Evolutionary conservation across 179 eudicot species (phyloP).

Genomic region (Heliamphora pulchella): DNA sequence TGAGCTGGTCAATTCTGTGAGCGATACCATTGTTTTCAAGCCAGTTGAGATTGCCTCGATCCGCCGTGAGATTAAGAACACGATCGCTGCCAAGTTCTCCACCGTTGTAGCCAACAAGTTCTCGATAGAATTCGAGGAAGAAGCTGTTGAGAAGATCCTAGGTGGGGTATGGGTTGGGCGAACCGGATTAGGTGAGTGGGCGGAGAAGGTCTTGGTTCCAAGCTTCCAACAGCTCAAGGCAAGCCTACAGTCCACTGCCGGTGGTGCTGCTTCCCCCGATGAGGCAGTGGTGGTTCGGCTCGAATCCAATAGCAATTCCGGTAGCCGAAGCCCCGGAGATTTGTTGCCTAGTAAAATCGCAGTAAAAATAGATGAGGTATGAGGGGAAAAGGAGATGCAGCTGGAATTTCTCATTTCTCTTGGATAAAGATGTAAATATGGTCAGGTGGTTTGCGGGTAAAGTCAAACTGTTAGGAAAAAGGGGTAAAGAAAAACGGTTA

Average conservation of each 20-base stretch:
- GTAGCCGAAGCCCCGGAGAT: constrained; percentile 36
- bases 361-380: constrained; percentile 25
- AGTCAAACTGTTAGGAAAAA: constrained; percentile 11
- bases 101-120: constrained; percentile 32
- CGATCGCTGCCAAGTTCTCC: constrained; percentile 32
- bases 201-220: constrained; percentile 47
- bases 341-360: constrained; percentile 54
- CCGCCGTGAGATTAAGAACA: constrained; percentile 35
- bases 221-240: constrained; percentile 50
- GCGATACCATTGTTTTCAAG: constrained; percentile 58
- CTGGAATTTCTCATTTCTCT: constrained; percentile 7
- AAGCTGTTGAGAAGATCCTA: constrained; percentile 55
- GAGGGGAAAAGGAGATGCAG: neutral
- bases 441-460: constrained; percentile 13
- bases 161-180: constrained; percentile 68
- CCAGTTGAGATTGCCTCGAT: constrained; percentile 41
- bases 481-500: neutral
- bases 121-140: constrained; percentile 41
- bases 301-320: constrained; percentile 35
- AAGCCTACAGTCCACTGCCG: constrained; percentile 17
- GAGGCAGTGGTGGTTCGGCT: constrained; percentile 36
- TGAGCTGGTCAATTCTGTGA: constrained; percentile 44
- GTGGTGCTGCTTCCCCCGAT: no score
- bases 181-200: constrained; percentile 52
- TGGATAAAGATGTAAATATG: constrained; percentile 22